Evolutionary conservation across 192 early-diverging fungal species (phyloP).

Genomic region (Gaertneriomyces semiglobifer): DNA sequence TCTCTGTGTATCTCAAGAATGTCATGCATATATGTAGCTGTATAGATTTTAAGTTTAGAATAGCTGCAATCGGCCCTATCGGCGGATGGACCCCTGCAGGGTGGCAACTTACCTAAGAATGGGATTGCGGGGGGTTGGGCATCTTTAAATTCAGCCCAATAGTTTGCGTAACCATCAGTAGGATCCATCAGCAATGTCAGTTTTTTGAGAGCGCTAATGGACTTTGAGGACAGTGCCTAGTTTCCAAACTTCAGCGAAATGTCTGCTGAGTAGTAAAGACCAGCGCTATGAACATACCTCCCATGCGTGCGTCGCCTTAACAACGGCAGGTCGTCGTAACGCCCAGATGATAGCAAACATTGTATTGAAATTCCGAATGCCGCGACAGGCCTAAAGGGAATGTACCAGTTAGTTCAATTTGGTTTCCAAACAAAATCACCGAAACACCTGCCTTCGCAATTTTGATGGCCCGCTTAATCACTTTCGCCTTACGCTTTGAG

Average conservation of each 20-base stretch:
- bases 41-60: background rate
- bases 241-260: constrained; percentile 9
- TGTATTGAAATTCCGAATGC: constrained; percentile 46
- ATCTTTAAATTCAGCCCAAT: constrained; percentile 42
- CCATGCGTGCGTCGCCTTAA: constrained; percentile 39
- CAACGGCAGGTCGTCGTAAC: constrained; percentile 38
- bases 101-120: constrained; percentile 38
- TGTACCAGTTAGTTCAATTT: background rate
- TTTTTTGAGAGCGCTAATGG: constrained; percentile 41
- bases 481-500: constrained; percentile 40
- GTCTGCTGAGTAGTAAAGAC: background rate
- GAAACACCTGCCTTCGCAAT: constrained; percentile 36
- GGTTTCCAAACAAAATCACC: background rate
- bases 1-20: constrained; percentile 47
- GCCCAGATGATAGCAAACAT: constrained; percentile 43
- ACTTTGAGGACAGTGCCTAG: constrained; percentile 38
- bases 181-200: constrained; percentile 42
- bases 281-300: constrained; percentile 33
- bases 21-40: constrained; percentile 53
- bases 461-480: constrained; percentile 50
- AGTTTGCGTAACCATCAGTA: constrained; percentile 39
- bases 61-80: background rate
- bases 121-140: constrained; percentile 46
- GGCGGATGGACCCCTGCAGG: constrained; percentile 10
- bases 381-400: constrained; percentile 35